Percentiles rank a stretch among this genome's conserved stretches.
Conservation (phyloP, 768 basidiomycete species). For the Gelatoporia subvermispora region DNA sequence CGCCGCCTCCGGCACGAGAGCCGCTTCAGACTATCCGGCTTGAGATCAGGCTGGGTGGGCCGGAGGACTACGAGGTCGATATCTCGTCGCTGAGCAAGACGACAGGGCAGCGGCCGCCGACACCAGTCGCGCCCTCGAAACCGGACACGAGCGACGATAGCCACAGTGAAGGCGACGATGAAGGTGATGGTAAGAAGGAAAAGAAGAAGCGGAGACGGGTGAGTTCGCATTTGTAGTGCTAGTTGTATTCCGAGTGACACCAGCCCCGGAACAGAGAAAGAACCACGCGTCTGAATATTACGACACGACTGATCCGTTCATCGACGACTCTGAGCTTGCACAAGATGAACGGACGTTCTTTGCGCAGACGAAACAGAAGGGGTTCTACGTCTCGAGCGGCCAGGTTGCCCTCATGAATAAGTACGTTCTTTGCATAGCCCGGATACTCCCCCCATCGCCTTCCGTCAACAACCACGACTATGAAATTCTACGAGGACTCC, state of each 20-base stretch:
- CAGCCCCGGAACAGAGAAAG: conserved; percentile 33
- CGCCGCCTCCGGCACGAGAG: conserved; percentile 37
- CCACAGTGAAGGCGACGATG: conserved; percentile 40
- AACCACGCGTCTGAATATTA: conserved; percentile 75
- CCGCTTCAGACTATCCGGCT: conserved; percentile 63
- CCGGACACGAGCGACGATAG: conserved; percentile 48
- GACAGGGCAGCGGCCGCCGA: conserved; percentile 60
- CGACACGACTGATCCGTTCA: conserved; percentile 89
- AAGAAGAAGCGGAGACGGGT: conserved; percentile 31
- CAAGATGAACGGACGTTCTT: conserved; percentile 89
- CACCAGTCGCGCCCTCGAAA: conserved; percentile 40
- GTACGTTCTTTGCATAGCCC: conserved; percentile 25
- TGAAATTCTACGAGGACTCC: too few relatives aligned
- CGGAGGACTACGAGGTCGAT: conserved; percentile 71
- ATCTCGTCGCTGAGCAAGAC: conserved; percentile 52
- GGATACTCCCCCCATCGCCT: conserved; percentile 6
- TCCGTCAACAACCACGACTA: background rate
- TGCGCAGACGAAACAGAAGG: conserved; percentile 87
- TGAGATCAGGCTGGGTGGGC: conserved; percentile 66
- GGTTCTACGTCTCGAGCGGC: conserved; percentile 88
- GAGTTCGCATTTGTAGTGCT: background rate
- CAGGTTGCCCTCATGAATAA: conserved; percentile 84
- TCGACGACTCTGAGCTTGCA: conserved; percentile 93
- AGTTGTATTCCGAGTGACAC: background rate
- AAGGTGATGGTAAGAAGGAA: conserved; percentile 27